phyloP scores from a whole-genome alignment of 108 stramenopile species.

The Nannochloropsis salina region DNA sequence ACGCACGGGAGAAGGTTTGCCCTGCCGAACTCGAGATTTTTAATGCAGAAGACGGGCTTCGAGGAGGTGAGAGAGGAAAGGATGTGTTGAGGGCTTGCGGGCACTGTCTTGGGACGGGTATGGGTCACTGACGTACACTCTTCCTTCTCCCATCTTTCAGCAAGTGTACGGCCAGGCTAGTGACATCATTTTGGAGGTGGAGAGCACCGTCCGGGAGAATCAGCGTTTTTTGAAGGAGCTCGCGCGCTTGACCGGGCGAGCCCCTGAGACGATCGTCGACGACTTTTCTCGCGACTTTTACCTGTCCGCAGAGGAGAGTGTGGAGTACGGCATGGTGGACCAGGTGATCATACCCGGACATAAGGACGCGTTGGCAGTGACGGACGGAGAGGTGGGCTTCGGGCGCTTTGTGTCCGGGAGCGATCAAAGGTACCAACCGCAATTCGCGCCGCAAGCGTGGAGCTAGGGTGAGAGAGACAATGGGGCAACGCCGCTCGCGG shows the following conservation, averaged over 20 bases:
- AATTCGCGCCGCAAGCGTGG: background rate
- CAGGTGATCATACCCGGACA: slow-evolving; percentile 23
- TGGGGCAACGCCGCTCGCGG: no score
- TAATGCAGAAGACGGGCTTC: slow-evolving; percentile 82
- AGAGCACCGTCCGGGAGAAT: slow-evolving; percentile 65
- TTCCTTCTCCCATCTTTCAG: background rate
- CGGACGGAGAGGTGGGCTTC: background rate
- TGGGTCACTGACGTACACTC: background rate
- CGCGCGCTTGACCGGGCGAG: slow-evolving; percentile 69
- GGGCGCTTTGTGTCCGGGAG: background rate
- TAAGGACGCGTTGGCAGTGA: background rate
- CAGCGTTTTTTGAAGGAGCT: slow-evolving; percentile 65
- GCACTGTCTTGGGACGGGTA: background rate
- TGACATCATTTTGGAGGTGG: slow-evolving; percentile 74
- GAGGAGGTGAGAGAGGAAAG: slow-evolving; percentile 50
- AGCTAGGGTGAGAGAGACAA: background rate
- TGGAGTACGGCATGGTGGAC: slow-evolving; percentile 55
- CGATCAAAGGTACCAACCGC: background rate
- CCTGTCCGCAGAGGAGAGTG: slow-evolving; percentile 72
- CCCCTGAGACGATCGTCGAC: slow-evolving; percentile 61
- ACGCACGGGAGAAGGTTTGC: slow-evolving; percentile 68
- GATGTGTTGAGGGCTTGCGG: background rate
- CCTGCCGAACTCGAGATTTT: slow-evolving; percentile 82
- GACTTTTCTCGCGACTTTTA: slow-evolving; percentile 91
- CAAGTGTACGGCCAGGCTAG: slow-evolving; percentile 72